Conservation (phyloP, 352 stramenopile species). For the Phytophthora sp. region DNA sequence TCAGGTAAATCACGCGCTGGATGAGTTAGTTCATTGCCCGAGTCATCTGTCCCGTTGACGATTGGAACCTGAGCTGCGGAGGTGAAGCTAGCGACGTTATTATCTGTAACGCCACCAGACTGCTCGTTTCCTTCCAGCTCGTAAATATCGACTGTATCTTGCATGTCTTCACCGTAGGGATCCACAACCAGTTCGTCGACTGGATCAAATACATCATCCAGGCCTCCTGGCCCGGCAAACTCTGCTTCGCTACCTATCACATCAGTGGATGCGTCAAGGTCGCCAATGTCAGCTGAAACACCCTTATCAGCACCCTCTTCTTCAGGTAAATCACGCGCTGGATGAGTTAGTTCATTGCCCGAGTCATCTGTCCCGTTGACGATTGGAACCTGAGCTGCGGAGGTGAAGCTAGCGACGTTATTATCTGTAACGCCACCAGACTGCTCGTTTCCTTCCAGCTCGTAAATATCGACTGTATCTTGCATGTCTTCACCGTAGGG, state of each 20-base stretch:
- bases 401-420: too few relatives aligned
- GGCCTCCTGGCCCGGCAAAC: conserved; percentile 29
- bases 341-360: too few relatives aligned
- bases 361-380: too few relatives aligned
- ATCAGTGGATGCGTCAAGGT: not conserved
- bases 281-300: not conserved
- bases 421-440: too few relatives aligned
- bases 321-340: not conserved
- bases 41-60: conserved; percentile 1
- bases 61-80: not conserved
- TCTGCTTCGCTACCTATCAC: conserved; percentile 36
- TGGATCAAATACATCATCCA: conserved; percentile 39
- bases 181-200: conserved; percentile 35
- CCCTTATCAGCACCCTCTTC: not conserved
- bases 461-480: too few relatives aligned
- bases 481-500: too few relatives aligned
- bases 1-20: too few relatives aligned
- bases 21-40: too few relatives aligned
- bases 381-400: too few relatives aligned
- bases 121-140: not conserved
- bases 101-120: not conserved
- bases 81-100: not conserved
- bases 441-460: too few relatives aligned
- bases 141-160: conserved; percentile 10
- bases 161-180: not conserved